A percentile compares a stretch with the other conserved stretches of the same genome.
phyloP scores from a whole-genome alignment of 257 asterid genomes.

The Solanum gracilifrons region DNA sequence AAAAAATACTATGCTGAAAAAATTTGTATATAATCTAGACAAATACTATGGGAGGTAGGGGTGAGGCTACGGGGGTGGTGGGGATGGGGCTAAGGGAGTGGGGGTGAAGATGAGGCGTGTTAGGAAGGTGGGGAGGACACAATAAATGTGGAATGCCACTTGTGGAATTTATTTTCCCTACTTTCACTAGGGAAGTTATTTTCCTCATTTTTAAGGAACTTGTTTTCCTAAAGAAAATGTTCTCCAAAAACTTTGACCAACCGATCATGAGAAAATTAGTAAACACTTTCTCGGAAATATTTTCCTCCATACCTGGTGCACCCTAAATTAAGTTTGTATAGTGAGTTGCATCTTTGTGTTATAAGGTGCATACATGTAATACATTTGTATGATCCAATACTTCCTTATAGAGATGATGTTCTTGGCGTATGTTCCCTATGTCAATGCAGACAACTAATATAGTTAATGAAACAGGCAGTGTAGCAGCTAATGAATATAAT shows the following conservation, averaged over 20 bases:
- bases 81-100: not conserved
- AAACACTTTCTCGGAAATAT: not conserved
- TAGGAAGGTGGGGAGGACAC: not conserved
- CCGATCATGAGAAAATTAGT: not conserved
- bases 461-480: not conserved
- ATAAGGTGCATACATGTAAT: not conserved
- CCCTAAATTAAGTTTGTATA: not conserved
- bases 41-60: not conserved
- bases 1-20: not conserved
- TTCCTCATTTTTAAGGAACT: not conserved
- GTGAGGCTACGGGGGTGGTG: not conserved
- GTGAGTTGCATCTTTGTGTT: not conserved
- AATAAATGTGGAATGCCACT: not conserved
- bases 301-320: not conserved
- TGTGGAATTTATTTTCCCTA: not conserved
- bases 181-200: not conserved
- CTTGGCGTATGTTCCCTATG: not conserved
- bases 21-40: not conserved
- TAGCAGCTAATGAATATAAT: not conserved
- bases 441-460: not conserved
- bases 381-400: not conserved
- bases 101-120: not conserved
- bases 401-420: not conserved
- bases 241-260: not conserved
- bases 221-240: not conserved